phyloP scores from a whole-genome alignment of 2,329 filamentous ascomycete species.

The Salinomyces thailandicus region DNA sequence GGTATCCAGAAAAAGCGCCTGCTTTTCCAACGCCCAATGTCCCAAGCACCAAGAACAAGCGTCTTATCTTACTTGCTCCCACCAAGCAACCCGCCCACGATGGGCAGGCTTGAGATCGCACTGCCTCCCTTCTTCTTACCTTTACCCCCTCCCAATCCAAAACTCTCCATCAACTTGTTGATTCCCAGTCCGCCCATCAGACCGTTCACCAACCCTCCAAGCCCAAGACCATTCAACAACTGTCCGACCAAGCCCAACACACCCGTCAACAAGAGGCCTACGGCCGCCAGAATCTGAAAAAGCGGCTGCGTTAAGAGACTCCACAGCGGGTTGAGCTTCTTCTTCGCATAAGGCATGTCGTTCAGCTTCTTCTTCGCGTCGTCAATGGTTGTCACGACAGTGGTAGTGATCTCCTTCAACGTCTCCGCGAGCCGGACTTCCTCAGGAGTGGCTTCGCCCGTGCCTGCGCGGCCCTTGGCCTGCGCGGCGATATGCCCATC shows the following conservation, averaged over 20 bases:
- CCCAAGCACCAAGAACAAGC: neutral
- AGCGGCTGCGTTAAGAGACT: conserved; percentile 70
- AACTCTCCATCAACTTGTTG: conserved; percentile 60
- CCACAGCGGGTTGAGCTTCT: conserved; percentile 88
- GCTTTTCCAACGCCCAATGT: conserved; percentile 1
- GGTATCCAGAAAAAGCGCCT: neutral
- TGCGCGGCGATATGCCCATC: conserved; percentile 76
- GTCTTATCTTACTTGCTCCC: conserved; percentile 27
- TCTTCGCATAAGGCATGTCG: conserved; percentile 89
- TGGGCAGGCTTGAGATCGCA: conserved; percentile 29
- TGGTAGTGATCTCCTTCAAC: conserved; percentile 75
- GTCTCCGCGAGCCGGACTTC: conserved; percentile 76
- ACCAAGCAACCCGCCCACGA: conserved; percentile 41
- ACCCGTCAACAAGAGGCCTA: conserved; percentile 70
- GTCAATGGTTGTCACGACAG: conserved; percentile 74
- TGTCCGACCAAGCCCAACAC: conserved; percentile 77
- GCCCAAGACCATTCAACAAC: conserved; percentile 67
- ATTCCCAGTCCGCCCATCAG: conserved; percentile 68
- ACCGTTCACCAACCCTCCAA: conserved; percentile 70
- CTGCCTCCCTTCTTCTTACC: conserved; percentile 33
- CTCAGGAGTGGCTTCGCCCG: conserved; percentile 67
- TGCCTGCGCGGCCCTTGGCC: conserved; percentile 69
- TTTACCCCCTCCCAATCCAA: conserved; percentile 51
- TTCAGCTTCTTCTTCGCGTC: conserved; percentile 79
- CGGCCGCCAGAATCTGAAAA: conserved; percentile 84